These are phyloP conservation scores for Euphrasia confusa DNA, from an alignment of 257 asterid species.

Conservation along the genomic window DNA sequence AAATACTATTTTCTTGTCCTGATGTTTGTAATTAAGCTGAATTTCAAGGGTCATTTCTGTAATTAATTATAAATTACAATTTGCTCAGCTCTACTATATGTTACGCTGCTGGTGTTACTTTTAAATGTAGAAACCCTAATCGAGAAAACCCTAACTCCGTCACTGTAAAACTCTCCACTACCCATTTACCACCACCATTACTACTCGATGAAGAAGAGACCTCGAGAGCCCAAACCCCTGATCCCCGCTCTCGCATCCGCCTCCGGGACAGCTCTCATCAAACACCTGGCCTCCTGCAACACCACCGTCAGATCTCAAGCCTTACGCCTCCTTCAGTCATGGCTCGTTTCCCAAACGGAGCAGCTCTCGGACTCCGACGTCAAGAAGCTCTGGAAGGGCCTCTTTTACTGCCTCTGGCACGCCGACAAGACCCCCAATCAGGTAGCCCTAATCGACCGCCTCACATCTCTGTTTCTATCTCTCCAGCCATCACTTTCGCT, in stretches of 20 bases:
- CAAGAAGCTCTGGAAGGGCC: conserved; percentile 87
- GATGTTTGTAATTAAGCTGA: not conserved
- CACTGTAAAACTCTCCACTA: not conserved
- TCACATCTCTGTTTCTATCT: conserved; percentile 48
- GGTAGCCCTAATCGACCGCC: conserved; percentile 51
- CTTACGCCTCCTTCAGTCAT: conserved; percentile 52
- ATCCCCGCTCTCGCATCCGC: conserved; percentile 42
- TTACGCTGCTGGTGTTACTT: not conserved
- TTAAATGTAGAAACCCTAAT: conserved; percentile 22
- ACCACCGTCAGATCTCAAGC: conserved; percentile 72
- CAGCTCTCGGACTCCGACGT: conserved; percentile 58
- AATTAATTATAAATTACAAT: not conserved
- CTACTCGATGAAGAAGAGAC: conserved; percentile 56
- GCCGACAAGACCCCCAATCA: conserved; percentile 80
- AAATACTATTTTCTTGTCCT: no score
- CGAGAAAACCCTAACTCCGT: conserved; percentile 29
- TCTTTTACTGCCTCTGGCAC: conserved; percentile 92
- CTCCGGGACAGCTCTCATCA: conserved; percentile 56
- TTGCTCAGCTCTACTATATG: not conserved
- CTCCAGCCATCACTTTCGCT: conserved; percentile 56
- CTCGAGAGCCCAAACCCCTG: conserved; percentile 51
- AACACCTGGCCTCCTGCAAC: conserved; percentile 68
- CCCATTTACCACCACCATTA: conserved; percentile 6
- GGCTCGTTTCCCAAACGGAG: conserved; percentile 51
- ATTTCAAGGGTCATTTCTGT: not conserved